phyloP scores from a whole-genome alignment of 1,284 basidiomycete species.

The Mycena sp. region DNA sequence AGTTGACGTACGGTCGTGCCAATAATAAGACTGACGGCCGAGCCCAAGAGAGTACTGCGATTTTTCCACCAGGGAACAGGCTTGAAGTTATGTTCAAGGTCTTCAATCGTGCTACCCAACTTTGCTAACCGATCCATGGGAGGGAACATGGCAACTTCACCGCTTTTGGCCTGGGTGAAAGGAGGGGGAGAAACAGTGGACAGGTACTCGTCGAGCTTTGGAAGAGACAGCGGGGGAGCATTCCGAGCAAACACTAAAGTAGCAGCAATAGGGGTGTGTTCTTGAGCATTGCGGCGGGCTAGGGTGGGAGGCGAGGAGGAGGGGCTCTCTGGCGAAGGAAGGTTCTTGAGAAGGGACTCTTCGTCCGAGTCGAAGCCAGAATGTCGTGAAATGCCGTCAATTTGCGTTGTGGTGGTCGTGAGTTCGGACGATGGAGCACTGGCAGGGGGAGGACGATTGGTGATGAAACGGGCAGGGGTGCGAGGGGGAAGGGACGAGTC shows the following conservation, averaged over 20 bases:
- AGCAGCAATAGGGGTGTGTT: slow-evolving; percentile 63
- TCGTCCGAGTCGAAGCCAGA: slow-evolving; percentile 15
- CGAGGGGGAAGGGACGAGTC: slow-evolving; percentile 30
- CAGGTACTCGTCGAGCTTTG: slow-evolving; percentile 66
- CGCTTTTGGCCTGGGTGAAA: slow-evolving; percentile 39
- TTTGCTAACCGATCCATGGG: slow-evolving; percentile 66
- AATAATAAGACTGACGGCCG: slow-evolving; percentile 50
- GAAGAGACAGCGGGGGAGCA: slow-evolving; percentile 65
- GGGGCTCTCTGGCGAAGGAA: slow-evolving; percentile 7
- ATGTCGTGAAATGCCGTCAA: slow-evolving; percentile 35
- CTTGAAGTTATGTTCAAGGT: slow-evolving; percentile 64
- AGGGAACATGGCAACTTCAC: slow-evolving; percentile 57
- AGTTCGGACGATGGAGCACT: slow-evolving; percentile 15
- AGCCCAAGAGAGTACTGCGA: slow-evolving; percentile 59
- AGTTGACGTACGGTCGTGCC: slow-evolving; percentile 59
- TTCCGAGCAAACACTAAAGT: slow-evolving; percentile 62
- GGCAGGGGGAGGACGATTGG: slow-evolving; percentile 17
- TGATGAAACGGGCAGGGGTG: slow-evolving; percentile 48
- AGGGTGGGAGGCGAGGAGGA: slow-evolving; percentile 4
- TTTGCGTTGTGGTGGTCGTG: slow-evolving; percentile 32
- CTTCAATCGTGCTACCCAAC: slow-evolving; percentile 59
- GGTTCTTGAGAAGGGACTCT: slow-evolving; percentile 15
- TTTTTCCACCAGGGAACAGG: slow-evolving; percentile 63
- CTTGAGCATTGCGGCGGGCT: slow-evolving; percentile 13
- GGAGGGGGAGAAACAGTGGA: slow-evolving; percentile 54